Conservation (phyloP, 441 rosid genomes). For the Pelargonium citronellum region DNA sequence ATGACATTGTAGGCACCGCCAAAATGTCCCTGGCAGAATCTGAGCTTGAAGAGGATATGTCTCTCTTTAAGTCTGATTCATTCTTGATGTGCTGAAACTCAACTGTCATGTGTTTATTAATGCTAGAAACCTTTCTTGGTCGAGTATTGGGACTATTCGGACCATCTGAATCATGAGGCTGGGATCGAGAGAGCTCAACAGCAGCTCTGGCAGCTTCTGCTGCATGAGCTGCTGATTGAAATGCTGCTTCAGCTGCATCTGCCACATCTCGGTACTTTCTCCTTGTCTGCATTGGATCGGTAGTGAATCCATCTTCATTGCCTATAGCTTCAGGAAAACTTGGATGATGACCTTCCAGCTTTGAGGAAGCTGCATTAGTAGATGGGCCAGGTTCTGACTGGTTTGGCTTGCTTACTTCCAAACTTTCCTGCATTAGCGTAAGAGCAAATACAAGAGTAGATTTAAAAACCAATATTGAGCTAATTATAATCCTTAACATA, state of each 20-base stretch:
- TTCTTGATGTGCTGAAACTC: constrained; percentile 21
- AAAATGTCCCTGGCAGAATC: constrained; percentile 36
- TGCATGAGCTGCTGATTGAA: constrained; percentile 78
- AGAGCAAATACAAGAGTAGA: background rate
- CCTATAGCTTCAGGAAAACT: constrained; percentile 10
- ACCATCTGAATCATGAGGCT: constrained; percentile 41
- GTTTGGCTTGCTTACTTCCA: constrained; percentile 24
- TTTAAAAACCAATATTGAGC: no score
- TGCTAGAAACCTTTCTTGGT: constrained; percentile 18
- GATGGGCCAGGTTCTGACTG: constrained; percentile 18
- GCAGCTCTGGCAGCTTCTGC: constrained; percentile 94
- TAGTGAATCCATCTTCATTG: constrained; percentile 30
- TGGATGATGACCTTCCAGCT: constrained; percentile 16
- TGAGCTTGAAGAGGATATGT: constrained; percentile 30
- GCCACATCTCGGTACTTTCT: constrained; percentile 77
- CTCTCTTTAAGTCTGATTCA: constrained; percentile 28
- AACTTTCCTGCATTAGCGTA: constrained; percentile 38
- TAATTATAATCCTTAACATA: no score
- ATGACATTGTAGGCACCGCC: constrained; percentile 30
- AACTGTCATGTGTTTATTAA: constrained; percentile 13
- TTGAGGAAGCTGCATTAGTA: constrained; percentile 13
- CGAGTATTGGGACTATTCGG: constrained; percentile 20
- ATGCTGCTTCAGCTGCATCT: constrained; percentile 96
- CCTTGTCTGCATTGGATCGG: constrained; percentile 48
- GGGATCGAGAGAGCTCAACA: constrained; percentile 73